Percentiles rank a stretch among this genome's conserved stretches.
Conservation (phyloP, 2,329 filamentous ascomycete genomes). For the Pseudogymnoascus sp. region DNA sequence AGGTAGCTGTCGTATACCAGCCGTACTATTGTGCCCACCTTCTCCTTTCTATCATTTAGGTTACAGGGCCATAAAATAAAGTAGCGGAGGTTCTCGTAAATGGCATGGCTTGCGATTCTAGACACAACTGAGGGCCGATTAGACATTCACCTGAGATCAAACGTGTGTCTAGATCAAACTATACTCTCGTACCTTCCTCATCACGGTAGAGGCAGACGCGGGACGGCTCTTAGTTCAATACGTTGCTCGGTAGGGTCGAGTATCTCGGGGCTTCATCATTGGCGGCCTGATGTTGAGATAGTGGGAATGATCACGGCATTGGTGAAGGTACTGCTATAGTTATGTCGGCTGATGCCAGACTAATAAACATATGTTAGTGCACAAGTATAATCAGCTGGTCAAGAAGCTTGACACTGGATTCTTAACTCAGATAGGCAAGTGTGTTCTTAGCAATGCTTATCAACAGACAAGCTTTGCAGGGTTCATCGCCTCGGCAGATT, state of each 20-base stretch:
- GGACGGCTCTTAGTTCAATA: neutral
- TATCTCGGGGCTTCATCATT: neutral
- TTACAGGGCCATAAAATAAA: neutral
- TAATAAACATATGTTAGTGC: neutral
- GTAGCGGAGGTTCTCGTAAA: neutral
- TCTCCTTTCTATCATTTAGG: neutral
- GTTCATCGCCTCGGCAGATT: neutral
- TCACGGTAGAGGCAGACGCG: neutral
- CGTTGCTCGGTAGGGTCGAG: neutral
- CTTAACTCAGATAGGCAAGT: neutral
- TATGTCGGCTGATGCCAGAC: neutral
- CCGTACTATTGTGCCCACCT: neutral
- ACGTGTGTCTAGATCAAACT: neutral
- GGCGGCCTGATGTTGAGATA: neutral
- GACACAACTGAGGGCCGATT: neutral
- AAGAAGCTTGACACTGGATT: neutral
- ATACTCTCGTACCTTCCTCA: neutral
- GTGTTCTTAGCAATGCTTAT: neutral
- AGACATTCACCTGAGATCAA: neutral
- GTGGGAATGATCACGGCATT: neutral
- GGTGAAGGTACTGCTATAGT: neutral
- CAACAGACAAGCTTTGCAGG: neutral
- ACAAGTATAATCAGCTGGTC: neutral
- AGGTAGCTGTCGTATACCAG: neutral
- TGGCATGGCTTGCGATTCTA: neutral